Evolutionary conservation across 768 basidiomycete genomes (phyloP), one percentile per base, ranked within the genome.

Genomic region (Naganishia friedmannii): DNA sequence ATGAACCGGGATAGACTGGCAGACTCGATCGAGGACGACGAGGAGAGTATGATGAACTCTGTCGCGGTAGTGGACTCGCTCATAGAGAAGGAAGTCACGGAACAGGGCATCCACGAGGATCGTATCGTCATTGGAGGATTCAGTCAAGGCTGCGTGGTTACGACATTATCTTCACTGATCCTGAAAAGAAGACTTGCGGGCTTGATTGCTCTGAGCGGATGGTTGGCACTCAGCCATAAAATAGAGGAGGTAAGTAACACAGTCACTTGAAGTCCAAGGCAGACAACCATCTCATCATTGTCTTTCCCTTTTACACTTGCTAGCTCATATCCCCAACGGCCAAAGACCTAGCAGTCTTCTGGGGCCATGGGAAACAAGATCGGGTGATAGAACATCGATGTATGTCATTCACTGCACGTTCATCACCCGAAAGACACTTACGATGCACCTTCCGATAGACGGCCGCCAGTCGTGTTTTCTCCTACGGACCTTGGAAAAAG

Each of bases 51-150:
- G 86, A 84, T 89, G 34, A 78, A 85, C 34, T 87, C 89, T 37
- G 85, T 86, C 8, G 81, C 83, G 31, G 79, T 84, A 31, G 83
- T 95, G 74, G 88, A 88, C 74, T 81, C 85, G 70, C 82, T 94
- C 73, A 88, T 98, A 76, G 83, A 86, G 15, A 83, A 85, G 1
- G 93, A 97, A 80, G 83, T 93, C 21, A 86, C 88, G 56, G 83
- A 84, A 9, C 31, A 54, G 7, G 90, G 90, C 45, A 86, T 89
- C 65, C 84, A 87, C 8, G 82, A 88, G 31, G 83, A 84, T 67
- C 86, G 89, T 57, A 89, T 95, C 74, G 85, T 95, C 37, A 80
- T 96, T 26, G 92, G 91, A 42, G 93, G 93, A 13, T 95, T 94
- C 82, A 89, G 88, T 71, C 92, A 95, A 79, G 93, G 91, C 45